Percentiles rank a stretch among this genome's conserved stretches.
phyloP scores from a whole-genome alignment of 345 rosid genomes.

The Camelina laxa region DNA sequence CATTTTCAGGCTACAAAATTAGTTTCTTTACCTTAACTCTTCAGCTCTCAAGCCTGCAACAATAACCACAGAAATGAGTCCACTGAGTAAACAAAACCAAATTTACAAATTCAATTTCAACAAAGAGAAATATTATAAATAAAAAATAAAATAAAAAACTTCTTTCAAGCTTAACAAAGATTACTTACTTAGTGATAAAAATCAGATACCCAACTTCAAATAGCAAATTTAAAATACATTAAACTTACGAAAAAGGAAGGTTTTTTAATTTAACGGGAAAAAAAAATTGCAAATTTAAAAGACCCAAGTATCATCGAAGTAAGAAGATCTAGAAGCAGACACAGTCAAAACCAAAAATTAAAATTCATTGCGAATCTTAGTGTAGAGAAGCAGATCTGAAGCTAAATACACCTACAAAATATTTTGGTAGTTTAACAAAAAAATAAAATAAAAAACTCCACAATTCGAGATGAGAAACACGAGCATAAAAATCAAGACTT shows the following conservation, averaged over 20 bases:
- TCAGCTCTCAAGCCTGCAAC: constrained; percentile 26
- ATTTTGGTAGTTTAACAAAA: neutral
- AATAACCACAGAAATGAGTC: neutral
- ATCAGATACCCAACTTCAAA: too few species aligned
- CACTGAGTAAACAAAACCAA: too few species aligned
- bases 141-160: neutral
- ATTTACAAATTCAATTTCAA: neutral
- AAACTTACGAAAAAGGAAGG: neutral
- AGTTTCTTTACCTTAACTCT: constrained; percentile 26
- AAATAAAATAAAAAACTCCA: constrained; percentile 1
- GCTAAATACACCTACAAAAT: constrained; percentile 2
- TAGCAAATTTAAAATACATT: neutral
- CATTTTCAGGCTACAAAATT: constrained; percentile 47
- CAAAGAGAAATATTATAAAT: too few species aligned
- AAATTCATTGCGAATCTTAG: neutral
- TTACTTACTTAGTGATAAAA: too few species aligned
- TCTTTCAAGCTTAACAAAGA: neutral
- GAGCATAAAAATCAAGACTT: neutral
- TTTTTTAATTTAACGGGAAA: neutral
- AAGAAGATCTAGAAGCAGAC: constrained; percentile 25
- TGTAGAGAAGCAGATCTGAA: constrained; percentile 39
- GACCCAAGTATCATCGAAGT: neutral
- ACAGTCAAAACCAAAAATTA: neutral
- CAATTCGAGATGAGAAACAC: constrained; percentile 15
- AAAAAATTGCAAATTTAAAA: neutral